These are phyloP conservation scores for Thelonectria rubi DNA, from an alignment of 2,329 filamentous ascomycete species.

Conservation along the genomic window DNA sequence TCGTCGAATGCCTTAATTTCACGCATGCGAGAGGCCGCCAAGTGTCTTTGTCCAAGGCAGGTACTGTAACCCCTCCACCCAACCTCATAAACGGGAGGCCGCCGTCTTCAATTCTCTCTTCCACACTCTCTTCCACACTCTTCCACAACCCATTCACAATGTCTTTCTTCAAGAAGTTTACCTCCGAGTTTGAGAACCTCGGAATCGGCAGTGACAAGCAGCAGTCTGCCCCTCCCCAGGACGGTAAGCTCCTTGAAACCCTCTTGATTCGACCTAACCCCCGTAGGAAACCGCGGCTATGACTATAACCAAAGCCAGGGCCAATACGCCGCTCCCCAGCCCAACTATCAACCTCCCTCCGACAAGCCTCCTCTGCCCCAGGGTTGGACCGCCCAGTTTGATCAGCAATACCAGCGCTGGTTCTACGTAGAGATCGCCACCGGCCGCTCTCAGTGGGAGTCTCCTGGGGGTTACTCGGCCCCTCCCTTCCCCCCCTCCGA, in stretches of 20 bases:
- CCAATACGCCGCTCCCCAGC: constrained; percentile 39
- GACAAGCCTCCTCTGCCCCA: constrained; percentile 61
- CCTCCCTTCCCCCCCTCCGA: constrained; percentile 34
- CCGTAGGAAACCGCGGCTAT: constrained; percentile 36
- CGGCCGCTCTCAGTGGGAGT: constrained; percentile 71
- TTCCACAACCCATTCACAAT: constrained; percentile 42
- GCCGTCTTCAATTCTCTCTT: constrained; percentile 6
- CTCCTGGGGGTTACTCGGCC: constrained; percentile 50
- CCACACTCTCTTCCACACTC: not conserved
- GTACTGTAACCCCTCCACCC: not conserved
- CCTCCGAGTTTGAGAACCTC: constrained; percentile 57
- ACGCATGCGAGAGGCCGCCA: constrained; percentile 12
- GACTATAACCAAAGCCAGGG: constrained; percentile 40
- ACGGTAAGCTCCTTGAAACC: constrained; percentile 27
- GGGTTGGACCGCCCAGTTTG: constrained; percentile 72
- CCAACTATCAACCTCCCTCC: constrained; percentile 47
- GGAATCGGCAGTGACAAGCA: constrained; percentile 52
- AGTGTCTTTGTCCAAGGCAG: not conserved
- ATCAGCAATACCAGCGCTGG: constrained; percentile 68
- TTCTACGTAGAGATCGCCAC: constrained; percentile 71
- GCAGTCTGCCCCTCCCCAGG: constrained; percentile 24
- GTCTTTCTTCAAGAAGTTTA: constrained; percentile 57
- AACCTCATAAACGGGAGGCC: constrained; percentile 16
- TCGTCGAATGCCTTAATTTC: constrained; percentile 1
- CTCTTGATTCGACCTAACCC: constrained; percentile 14